Conservation (phyloP, 2,329 filamentous ascomycete species). For the Exophiala oligosperma region DNA sequence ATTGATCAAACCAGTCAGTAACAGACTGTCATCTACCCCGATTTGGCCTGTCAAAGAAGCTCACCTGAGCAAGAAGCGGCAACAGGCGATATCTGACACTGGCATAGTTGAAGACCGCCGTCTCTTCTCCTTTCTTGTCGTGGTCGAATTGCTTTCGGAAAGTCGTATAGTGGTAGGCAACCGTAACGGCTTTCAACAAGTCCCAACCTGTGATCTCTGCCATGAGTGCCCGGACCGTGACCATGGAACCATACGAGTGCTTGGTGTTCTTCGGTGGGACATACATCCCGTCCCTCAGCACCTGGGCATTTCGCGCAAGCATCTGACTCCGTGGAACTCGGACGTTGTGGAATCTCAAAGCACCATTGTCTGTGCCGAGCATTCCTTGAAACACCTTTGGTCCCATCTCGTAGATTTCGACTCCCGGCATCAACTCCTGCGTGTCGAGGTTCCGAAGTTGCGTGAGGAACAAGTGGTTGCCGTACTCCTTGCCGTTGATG, state of each 20-base stretch:
- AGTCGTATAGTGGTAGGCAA: constrained; percentile 37
- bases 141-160: constrained; percentile 32
- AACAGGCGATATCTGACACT: constrained; percentile 29
- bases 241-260: constrained; percentile 38
- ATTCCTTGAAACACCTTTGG: constrained; percentile 30
- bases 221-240: constrained; percentile 35
- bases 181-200: constrained; percentile 37
- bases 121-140: constrained; percentile 9
- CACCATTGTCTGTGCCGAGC: constrained; percentile 36
- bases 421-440: constrained; percentile 29
- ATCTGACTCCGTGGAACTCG: constrained; percentile 37
- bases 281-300: constrained; percentile 35
- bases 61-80: constrained; percentile 27
- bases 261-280: constrained; percentile 32
- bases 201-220: constrained; percentile 31
- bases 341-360: constrained; percentile 35
- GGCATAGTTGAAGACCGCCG: constrained; percentile 28
- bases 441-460: constrained; percentile 34
- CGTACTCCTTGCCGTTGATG: constrained; percentile 31
- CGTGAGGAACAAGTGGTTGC: constrained; percentile 34
- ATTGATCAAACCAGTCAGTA: background rate
- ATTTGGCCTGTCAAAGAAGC: background rate
- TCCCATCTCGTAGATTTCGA: constrained; percentile 35
- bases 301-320: constrained; percentile 33
- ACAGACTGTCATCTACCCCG: background rate